phyloP scores from a whole-genome alignment of 176 grass and related monocot genomes.

The Carex pumila region DNA sequence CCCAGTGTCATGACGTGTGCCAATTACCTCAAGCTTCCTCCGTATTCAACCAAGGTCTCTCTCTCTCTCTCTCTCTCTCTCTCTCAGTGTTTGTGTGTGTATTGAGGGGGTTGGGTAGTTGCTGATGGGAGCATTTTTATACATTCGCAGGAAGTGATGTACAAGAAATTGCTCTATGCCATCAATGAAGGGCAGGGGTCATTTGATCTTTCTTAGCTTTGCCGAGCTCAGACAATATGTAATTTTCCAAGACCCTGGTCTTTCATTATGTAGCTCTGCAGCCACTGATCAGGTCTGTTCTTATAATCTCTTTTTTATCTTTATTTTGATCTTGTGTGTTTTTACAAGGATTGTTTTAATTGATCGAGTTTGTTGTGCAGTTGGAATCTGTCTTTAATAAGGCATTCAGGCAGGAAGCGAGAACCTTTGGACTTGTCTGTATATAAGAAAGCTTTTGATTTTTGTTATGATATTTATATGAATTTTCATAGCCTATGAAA shows the following conservation, averaged over 20 bases:
- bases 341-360: background rate
- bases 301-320: background rate
- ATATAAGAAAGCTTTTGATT: conserved; percentile 25
- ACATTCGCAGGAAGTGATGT: conserved; percentile 67
- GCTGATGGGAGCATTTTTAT: background rate
- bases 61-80: conserved; percentile 1
- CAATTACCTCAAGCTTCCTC: conserved; percentile 92
- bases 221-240: background rate
- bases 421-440: conserved; percentile 11
- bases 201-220: conserved; percentile 84
- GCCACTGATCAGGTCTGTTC: conserved; percentile 16
- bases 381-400: conserved; percentile 6
- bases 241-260: conserved; percentile 14
- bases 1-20: conserved; percentile 97
- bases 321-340: background rate
- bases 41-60: conserved; percentile 77
- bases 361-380: conserved; percentile 6
- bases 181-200: conserved; percentile 90
- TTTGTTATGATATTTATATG: conserved; percentile 20
- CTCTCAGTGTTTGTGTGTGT: background rate
- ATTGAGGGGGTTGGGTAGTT: background rate
- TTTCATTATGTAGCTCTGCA: conserved; percentile 7
- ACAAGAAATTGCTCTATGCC: conserved; percentile 79
- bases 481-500: conserved; percentile 26
- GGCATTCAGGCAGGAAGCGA: background rate